Conservation (phyloP, 352 stramenopile species). For the Phytophthora syringae region DNA sequence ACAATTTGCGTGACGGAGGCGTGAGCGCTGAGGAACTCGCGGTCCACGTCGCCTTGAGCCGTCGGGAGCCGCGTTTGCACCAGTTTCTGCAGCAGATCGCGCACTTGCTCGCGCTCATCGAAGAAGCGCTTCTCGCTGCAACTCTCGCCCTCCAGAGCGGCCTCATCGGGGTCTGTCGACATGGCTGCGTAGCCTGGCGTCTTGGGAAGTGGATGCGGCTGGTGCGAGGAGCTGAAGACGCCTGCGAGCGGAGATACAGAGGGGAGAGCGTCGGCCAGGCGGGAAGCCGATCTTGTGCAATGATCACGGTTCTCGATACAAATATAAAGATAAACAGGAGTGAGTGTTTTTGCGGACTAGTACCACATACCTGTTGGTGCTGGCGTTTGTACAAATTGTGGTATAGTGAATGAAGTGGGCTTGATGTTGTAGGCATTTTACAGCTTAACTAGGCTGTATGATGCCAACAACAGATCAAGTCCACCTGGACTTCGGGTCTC, state of each 20-base stretch:
- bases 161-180: neutral
- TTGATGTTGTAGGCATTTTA: neutral
- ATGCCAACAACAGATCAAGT: too few species aligned
- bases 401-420: neutral
- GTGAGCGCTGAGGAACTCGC: conserved; percentile 49
- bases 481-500: too few species aligned
- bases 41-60: conserved; percentile 52
- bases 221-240: neutral
- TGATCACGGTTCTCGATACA: neutral
- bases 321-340: neutral
- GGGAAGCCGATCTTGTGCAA: neutral
- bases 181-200: conserved; percentile 5
- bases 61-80: conserved; percentile 32
- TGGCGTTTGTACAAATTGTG: neutral
- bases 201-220: neutral
- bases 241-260: neutral
- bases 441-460: too few species aligned
- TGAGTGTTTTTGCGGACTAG: neutral
- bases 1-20: conserved; percentile 57
- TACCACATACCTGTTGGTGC: neutral
- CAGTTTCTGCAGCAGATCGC: conserved; percentile 47
- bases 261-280: neutral
- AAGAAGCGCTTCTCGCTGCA: conserved; percentile 72
- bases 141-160: conserved; percentile 40
- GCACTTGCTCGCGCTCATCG: conserved; percentile 60